A percentile compares a stretch with the other conserved stretches of the same genome.
Evolutionary conservation across 1,284 basidiomycete species (phyloP).

Genomic region (Ganoderma sinense): DNA sequence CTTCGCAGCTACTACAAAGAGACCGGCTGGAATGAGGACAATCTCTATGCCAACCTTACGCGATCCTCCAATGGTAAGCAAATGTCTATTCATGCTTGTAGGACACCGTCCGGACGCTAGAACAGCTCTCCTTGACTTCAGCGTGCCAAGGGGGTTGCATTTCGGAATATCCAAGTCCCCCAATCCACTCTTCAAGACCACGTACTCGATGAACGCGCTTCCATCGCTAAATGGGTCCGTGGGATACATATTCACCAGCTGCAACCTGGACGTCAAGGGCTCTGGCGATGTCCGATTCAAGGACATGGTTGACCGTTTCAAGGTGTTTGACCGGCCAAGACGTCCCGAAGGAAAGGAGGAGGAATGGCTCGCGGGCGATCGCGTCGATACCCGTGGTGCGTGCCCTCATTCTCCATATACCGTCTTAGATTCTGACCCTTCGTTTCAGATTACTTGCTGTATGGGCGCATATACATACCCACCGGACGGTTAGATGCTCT

Average conservation of each 20-base stretch:
- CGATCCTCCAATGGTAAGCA: constrained; percentile 84
- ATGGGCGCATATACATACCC: constrained; percentile 92
- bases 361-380: constrained; percentile 80
- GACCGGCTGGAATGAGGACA: constrained; percentile 97
- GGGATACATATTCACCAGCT: constrained; percentile 93
- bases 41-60: constrained; percentile 91
- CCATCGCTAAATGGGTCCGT: constrained; percentile 93
- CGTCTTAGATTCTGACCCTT: constrained; percentile 24
- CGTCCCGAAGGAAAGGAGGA: constrained; percentile 79
- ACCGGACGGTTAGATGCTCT: constrained; percentile 89
- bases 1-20: constrained; percentile 89
- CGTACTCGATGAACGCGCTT: constrained; percentile 91
- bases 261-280: constrained; percentile 75
- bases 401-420: constrained; percentile 22
- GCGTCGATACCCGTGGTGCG: constrained; percentile 81
- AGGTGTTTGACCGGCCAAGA: constrained; percentile 80
- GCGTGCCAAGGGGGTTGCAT: constrained; percentile 80
- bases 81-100: constrained; percentile 26
- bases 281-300: constrained; percentile 85
- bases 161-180: constrained; percentile 90
- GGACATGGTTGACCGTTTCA: constrained; percentile 88
- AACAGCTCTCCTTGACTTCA: constrained; percentile 86
- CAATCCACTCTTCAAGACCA: constrained; percentile 89
- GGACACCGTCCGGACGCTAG: constrained; percentile 19
- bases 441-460: constrained; percentile 83